Evolutionary conservation across 2,329 filamentous ascomycete species (phyloP).

Genomic region (Claviceps fusiformis): DNA sequence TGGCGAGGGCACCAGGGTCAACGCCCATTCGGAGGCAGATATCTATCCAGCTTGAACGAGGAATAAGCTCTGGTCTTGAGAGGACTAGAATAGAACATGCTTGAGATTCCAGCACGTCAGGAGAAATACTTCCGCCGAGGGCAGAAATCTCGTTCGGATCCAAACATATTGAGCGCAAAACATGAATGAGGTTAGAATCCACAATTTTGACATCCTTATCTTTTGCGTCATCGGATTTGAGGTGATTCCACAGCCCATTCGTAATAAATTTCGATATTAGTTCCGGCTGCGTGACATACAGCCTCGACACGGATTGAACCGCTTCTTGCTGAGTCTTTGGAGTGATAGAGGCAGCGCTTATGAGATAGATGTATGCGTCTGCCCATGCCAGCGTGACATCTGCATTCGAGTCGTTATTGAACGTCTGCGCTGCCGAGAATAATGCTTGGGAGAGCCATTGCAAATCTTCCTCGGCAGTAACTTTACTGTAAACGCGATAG

Average conservation of each 20-base stretch:
- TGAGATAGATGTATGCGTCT: slow-evolving; percentile 68
- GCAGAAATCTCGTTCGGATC: slow-evolving; percentile 35
- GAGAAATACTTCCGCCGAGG: slow-evolving; percentile 27
- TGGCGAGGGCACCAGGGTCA: slow-evolving; percentile 70
- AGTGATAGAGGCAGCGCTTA: slow-evolving; percentile 49
- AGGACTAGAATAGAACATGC: slow-evolving; percentile 67
- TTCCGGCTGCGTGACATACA: slow-evolving; percentile 48
- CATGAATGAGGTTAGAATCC: slow-evolving; percentile 46
- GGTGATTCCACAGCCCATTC: slow-evolving; percentile 68
- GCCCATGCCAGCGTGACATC: slow-evolving; percentile 60
- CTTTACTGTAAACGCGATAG: slow-evolving; percentile 69
- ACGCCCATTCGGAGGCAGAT: slow-evolving; percentile 65
- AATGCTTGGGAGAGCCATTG: slow-evolving; percentile 65
- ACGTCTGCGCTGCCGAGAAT: slow-evolving; percentile 40
- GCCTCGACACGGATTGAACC: slow-evolving; percentile 43
- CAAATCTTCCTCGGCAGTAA: slow-evolving; percentile 61
- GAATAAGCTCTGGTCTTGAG: slow-evolving; percentile 63
- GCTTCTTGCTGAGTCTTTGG: slow-evolving; percentile 51
- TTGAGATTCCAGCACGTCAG: slow-evolving; percentile 47
- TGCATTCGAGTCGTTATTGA: slow-evolving; percentile 34
- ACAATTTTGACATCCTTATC: slow-evolving; percentile 69
- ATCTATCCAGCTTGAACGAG: slow-evolving; percentile 76
- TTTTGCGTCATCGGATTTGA: slow-evolving; percentile 49
- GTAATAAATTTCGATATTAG: slow-evolving; percentile 51
- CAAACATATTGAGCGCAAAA: slow-evolving; percentile 50